phyloP scores from a whole-genome alignment of 176 grass and related monocot genomes.

The Avena insularis region DNA sequence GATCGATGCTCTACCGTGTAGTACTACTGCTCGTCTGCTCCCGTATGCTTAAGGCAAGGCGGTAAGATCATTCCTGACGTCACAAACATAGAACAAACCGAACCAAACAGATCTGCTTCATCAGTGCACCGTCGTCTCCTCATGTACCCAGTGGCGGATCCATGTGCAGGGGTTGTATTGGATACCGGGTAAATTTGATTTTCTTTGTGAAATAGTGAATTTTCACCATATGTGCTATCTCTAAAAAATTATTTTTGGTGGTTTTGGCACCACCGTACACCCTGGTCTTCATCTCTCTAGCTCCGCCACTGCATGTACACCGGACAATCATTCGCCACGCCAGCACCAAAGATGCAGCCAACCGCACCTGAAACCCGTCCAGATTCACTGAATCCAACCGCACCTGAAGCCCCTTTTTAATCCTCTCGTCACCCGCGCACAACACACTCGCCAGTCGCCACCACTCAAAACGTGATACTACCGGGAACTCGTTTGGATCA shows the following conservation, averaged over 20 bases:
- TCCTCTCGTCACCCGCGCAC: not conserved
- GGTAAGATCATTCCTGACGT: not conserved
- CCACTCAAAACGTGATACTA: not conserved
- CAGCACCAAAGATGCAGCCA: not conserved
- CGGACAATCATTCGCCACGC: not conserved
- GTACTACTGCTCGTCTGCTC: too few species aligned
- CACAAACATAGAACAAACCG: not conserved
- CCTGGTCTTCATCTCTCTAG: too few species aligned
- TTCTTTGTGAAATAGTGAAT: too few species aligned
- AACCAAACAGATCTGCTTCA: not conserved
- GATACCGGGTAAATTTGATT: too few species aligned
- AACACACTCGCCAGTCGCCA: conserved; percentile 4
- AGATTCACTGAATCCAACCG: conserved; percentile 46
- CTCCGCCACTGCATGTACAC: too few species aligned
- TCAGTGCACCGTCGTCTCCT: not conserved
- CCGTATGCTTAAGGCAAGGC: not conserved
- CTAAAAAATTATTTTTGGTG: too few species aligned
- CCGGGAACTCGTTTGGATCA: not conserved
- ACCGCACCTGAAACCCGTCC: conserved; percentile 31
- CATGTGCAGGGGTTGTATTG: too few species aligned
- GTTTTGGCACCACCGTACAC: too few species aligned
- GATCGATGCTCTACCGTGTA: not conserved
- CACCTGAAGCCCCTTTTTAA: not conserved
- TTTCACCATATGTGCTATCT: too few species aligned
- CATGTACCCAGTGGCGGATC: not conserved